Evolutionary conservation across 371 early-diverging fungal species (phyloP).

Genomic region (Rhizopus sp.): DNA sequence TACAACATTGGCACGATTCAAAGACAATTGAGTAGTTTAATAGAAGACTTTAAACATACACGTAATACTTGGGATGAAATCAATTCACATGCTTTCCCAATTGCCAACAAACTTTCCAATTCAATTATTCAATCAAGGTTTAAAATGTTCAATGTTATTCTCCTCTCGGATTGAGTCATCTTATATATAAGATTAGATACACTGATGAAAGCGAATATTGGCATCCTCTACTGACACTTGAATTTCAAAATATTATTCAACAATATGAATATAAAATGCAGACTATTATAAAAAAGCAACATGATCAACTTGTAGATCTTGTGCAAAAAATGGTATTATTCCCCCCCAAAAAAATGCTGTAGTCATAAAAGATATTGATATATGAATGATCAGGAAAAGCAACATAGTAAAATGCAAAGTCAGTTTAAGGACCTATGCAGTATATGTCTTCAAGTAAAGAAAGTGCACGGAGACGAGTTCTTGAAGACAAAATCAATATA

Average conservation of each 20-base stretch:
- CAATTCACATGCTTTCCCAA: slow-evolving; percentile 37
- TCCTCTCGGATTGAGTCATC: no score
- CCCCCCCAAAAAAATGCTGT: background rate
- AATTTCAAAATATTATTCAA: slow-evolving; percentile 35
- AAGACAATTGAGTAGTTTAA: slow-evolving; percentile 31
- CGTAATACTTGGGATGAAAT: slow-evolving; percentile 42
- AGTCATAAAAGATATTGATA: background rate
- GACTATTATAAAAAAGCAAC: slow-evolving; percentile 21
- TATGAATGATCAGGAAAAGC: slow-evolving; percentile 26
- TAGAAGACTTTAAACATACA: slow-evolving; percentile 41
- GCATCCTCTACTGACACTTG: slow-evolving; percentile 38
- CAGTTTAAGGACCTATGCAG: slow-evolving; percentile 22
- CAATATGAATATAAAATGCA: slow-evolving; percentile 39
- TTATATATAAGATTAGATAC: slow-evolving; percentile 27
- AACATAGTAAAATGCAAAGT: slow-evolving; percentile 39
- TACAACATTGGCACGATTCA: slow-evolving; percentile 35
- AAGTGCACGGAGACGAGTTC: slow-evolving; percentile 20
- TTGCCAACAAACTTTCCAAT: slow-evolving; percentile 40
- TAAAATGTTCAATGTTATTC: background rate
- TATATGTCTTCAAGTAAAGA: slow-evolving; percentile 18
- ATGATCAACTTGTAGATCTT: slow-evolving; percentile 21
- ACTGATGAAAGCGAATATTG: slow-evolving; percentile 47
- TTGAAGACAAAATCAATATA: slow-evolving; percentile 25
- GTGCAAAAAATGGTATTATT: slow-evolving; percentile 33
- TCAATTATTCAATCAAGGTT: slow-evolving; percentile 43